A percentile compares a stretch with the other conserved stretches of the same genome.
Evolutionary conservation across 192 early-diverging fungal species (phyloP).

Genomic region (Mortierella hygrophila): DNA sequence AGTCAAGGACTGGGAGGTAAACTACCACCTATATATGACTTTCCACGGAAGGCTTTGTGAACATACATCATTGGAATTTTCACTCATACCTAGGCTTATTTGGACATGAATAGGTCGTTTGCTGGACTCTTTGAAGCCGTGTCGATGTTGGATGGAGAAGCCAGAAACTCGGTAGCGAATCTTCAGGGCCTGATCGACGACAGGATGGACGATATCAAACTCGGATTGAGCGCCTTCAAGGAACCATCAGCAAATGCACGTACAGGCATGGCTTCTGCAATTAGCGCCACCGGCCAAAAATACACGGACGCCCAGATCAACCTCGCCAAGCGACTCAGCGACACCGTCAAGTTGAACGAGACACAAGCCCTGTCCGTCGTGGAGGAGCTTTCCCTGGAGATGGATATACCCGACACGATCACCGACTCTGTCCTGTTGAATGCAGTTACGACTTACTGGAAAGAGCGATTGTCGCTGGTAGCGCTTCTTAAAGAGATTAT

Average conservation of each 20-base stretch:
- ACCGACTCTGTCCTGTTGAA: constrained; percentile 24
- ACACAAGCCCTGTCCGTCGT: constrained; percentile 43
- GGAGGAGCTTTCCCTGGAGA: constrained; percentile 17
- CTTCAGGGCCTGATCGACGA: constrained; percentile 51
- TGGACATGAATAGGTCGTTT: constrained; percentile 14
- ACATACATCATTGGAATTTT: too few species aligned
- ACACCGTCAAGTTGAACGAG: constrained; percentile 57
- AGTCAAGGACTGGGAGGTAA: neutral
- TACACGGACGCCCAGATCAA: constrained; percentile 52
- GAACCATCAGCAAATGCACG: constrained; percentile 47
- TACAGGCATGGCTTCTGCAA: constrained; percentile 41
- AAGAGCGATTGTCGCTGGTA: constrained; percentile 33
- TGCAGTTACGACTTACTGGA: constrained; percentile 34
- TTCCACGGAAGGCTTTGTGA: neutral
- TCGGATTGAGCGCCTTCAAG: constrained; percentile 57
- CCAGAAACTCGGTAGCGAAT: constrained; percentile 8
- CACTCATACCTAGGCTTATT: neutral
- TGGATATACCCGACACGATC: constrained; percentile 30
- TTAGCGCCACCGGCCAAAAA: constrained; percentile 39
- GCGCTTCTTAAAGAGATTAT: constrained; percentile 29
- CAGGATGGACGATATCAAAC: constrained; percentile 29
- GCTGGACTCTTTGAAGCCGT: constrained; percentile 21
- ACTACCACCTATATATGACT: neutral
- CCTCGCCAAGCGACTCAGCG: constrained; percentile 56
- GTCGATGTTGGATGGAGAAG: constrained; percentile 24